Evolutionary conservation across 305 asterid genomes (phyloP).

Genomic region (Fraxinus greggii): DNA sequence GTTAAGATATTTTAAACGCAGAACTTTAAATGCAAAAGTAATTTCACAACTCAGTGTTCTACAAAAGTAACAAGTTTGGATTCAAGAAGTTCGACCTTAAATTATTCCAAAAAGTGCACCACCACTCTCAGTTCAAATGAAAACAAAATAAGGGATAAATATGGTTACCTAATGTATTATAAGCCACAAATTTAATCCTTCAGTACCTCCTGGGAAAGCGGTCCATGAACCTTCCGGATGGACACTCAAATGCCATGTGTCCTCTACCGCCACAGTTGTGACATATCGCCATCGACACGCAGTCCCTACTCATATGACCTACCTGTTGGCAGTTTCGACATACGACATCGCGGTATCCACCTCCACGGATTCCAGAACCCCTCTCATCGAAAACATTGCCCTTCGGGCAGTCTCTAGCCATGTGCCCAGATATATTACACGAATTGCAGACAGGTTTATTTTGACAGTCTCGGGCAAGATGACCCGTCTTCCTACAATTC

Average conservation of each 20-base stretch:
- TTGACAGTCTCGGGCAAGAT: slow-evolving; percentile 83
- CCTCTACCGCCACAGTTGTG: slow-evolving; percentile 91
- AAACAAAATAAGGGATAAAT: neutral
- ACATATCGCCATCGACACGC: slow-evolving; percentile 57
- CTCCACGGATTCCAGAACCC: slow-evolving; percentile 54
- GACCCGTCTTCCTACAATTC: slow-evolving; percentile 93
- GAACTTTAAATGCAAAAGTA: neutral
- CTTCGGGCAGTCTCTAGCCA: slow-evolving; percentile 72
- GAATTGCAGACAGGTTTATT: slow-evolving; percentile 90
- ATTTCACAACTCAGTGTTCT: neutral
- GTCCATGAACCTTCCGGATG: slow-evolving; percentile 74
- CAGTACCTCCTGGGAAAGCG: slow-evolving; percentile 74
- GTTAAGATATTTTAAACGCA: neutral
- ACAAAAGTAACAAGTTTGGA: slow-evolving; percentile 8
- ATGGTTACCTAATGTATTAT: neutral
- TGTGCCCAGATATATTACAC: slow-evolving; percentile 87
- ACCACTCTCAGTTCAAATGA: slow-evolving; percentile 20
- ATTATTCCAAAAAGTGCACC: slow-evolving; percentile 10
- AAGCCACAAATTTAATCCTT: slow-evolving; percentile 8
- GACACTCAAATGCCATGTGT: slow-evolving; percentile 73
- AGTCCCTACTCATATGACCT: slow-evolving; percentile 84
- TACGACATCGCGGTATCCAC: slow-evolving; percentile 59
- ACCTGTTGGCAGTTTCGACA: slow-evolving; percentile 78
- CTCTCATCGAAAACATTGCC: slow-evolving; percentile 49
- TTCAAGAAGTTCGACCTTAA: neutral